Percentiles rank a stretch among this genome's conserved stretches.
These are phyloP conservation scores for Clarireedia paspali DNA, from an alignment of 2,329 filamentous ascomycete species.

Conservation along the genomic window DNA sequence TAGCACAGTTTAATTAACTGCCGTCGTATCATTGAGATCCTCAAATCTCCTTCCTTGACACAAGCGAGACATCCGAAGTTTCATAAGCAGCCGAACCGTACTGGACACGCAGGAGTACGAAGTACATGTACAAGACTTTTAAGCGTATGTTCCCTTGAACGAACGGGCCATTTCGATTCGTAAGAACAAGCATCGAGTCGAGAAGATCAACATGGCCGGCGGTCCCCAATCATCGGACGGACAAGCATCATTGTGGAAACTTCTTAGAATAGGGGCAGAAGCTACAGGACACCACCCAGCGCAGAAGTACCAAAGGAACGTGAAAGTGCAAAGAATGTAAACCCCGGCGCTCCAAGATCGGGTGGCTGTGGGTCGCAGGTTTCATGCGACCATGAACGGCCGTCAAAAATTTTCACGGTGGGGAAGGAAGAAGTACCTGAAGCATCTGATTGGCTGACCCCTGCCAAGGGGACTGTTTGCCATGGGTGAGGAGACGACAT, in stretches of 20 bases:
- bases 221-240: not conserved
- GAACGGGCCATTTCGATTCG: not conserved
- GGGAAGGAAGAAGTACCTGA: not conserved
- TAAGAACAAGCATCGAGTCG: too few relatives aligned
- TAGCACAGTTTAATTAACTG: too few relatives aligned
- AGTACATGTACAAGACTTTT: too few relatives aligned
- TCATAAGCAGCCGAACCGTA: not conserved
- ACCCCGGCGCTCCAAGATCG: too few relatives aligned
- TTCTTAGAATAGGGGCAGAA: too few relatives aligned
- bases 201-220: not conserved
- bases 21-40: not conserved
- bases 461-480: not conserved
- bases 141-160: not conserved
- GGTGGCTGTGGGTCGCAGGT: not conserved
- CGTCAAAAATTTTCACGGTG: too few relatives aligned
- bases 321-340: too few relatives aligned
- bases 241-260: not conserved
- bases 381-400: not conserved
- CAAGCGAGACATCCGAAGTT: not conserved
- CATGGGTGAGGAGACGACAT: too few relatives aligned
- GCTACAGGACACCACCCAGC: too few relatives aligned
- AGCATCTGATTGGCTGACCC: conserved; percentile 2
- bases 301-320: too few relatives aligned
- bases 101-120: not conserved
- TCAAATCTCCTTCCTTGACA: not conserved